Percentiles rank a stretch among this genome's conserved stretches.
These are phyloP conservation scores for Adansonia madagascariensis DNA, from an alignment of 441 rosid species.

Conservation along the genomic window DNA sequence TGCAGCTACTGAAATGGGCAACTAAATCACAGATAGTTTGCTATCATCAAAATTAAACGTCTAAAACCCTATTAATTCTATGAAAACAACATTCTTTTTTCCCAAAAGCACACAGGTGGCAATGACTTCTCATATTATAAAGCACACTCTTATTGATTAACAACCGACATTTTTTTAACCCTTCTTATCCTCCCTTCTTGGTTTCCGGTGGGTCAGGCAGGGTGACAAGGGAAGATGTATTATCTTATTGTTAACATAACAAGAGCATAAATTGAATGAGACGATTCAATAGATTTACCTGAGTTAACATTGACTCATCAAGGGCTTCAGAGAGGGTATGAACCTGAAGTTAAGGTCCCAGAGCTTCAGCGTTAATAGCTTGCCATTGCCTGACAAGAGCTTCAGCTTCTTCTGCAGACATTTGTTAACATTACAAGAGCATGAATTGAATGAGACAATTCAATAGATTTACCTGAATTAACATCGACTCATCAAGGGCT, in stretches of 20 bases:
- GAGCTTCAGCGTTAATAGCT: constrained; percentile 83
- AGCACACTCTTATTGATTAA: neutral
- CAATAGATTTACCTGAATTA: constrained; percentile 62
- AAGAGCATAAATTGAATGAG: constrained; percentile 20
- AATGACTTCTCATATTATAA: neutral
- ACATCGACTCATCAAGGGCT: constrained; percentile 87
- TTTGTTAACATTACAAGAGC: constrained; percentile 25
- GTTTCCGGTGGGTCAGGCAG: neutral
- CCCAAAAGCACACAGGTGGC: neutral
- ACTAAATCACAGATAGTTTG: neutral
- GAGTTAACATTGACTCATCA: constrained; percentile 84
- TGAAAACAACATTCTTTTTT: neutral
- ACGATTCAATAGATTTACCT: constrained; percentile 48
- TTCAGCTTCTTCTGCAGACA: constrained; percentile 89
- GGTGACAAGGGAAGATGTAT: neutral
- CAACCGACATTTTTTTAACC: neutral
- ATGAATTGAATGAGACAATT: constrained; percentile 15
- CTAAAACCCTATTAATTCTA: neutral
- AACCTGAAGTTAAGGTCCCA: constrained; percentile 74
- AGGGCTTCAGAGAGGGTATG: constrained; percentile 71
- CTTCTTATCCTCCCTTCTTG: neutral
- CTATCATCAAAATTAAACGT: constrained; percentile 12
- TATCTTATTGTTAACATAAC: neutral
- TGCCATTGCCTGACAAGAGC: constrained; percentile 89
- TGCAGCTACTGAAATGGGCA: neutral